Evolutionary conservation across 306 rosid genomes (phyloP).

Genomic region (Cucumis hystrix): DNA sequence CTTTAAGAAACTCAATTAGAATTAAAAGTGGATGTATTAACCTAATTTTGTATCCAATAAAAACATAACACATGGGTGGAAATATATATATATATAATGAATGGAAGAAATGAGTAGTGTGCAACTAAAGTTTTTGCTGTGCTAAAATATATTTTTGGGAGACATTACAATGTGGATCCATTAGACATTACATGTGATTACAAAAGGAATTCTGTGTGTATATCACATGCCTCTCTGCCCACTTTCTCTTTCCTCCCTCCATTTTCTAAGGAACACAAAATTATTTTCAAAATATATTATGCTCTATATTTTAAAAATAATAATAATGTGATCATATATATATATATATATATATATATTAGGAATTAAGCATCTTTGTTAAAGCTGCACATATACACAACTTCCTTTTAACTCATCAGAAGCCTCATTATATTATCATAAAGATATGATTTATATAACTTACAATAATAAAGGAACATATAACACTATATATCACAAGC

Average conservation of each 20-base stretch:
- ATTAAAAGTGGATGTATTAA: too few species aligned
- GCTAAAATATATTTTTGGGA: neutral
- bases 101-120: neutral
- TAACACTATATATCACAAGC: neutral
- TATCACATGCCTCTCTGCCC: neutral
- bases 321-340: neutral
- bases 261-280: neutral
- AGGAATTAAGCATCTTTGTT: neutral
- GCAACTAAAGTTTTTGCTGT: neutral
- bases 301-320: too few species aligned
- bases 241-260: neutral
- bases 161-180: slow-evolving; percentile 5
- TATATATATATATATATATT: too few species aligned
- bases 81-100: neutral
- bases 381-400: neutral
- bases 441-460: neutral
- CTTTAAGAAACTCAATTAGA: too few species aligned
- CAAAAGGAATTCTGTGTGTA: neutral
- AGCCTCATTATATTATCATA: neutral
- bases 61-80: neutral
- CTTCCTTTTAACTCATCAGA: neutral
- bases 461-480: neutral
- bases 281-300: too few species aligned
- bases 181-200: slow-evolving; percentile 8
- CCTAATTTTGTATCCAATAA: too few species aligned